Conservation (phyloP, 257 asterid species). For the Anisodus tanguticus region DNA sequence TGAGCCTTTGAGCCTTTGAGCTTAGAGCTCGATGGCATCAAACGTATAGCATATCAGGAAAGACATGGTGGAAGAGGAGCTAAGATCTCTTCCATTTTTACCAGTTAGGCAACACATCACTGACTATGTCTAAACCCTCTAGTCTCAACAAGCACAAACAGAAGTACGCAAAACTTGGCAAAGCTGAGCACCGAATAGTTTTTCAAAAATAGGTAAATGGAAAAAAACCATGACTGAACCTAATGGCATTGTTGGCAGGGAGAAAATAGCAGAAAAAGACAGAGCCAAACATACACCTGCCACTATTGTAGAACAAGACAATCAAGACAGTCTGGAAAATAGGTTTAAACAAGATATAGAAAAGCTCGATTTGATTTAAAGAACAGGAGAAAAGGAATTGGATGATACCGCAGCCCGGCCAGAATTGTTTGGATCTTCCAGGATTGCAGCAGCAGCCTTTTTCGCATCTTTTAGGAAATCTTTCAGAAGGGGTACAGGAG, state of each 20-base stretch:
- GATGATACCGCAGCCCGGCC: slow-evolving; percentile 87
- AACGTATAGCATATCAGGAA: background rate
- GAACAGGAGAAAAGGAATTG: slow-evolving; percentile 27
- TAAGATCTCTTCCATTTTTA: background rate
- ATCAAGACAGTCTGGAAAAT: background rate
- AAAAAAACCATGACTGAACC: background rate
- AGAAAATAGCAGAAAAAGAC: background rate
- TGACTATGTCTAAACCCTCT: background rate
- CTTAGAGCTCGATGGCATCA: slow-evolving; percentile 25
- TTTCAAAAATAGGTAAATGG: background rate
- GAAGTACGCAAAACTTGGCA: background rate
- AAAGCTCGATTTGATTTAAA: background rate
- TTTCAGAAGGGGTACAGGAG: slow-evolving; percentile 95
- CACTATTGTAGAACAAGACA: background rate
- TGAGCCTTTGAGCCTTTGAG: background rate
- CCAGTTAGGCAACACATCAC: background rate
- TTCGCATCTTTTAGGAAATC: slow-evolving; percentile 93
- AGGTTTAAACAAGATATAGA: background rate
- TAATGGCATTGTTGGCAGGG: background rate
- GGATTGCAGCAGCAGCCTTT: slow-evolving; percentile 70
- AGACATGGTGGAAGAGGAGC: background rate
- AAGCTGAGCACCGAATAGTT: background rate
- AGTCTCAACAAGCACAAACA: background rate
- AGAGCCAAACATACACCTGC: background rate
- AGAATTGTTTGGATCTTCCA: slow-evolving; percentile 82